Conservation (phyloP, 1,284 basidiomycete species). For the Wolfiporia cocos region DNA sequence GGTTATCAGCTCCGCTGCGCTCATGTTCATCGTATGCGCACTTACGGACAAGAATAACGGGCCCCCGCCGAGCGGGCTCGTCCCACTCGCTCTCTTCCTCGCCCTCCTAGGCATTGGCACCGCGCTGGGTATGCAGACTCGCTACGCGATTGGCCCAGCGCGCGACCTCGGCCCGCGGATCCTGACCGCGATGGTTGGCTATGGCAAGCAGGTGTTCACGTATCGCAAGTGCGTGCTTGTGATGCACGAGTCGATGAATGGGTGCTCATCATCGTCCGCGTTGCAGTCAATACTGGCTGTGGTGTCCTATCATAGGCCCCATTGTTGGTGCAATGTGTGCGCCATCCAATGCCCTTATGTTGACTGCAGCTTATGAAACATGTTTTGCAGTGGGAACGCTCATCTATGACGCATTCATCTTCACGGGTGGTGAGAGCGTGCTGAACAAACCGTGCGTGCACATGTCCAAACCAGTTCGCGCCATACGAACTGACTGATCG, state of each 20-base stretch:
- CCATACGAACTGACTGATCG: too few species aligned
- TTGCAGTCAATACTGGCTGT: conserved; percentile 66
- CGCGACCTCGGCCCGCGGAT: conserved; percentile 60
- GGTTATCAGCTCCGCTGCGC: conserved; percentile 15
- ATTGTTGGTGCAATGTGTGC: conserved; percentile 45
- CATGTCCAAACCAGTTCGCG: too few species aligned
- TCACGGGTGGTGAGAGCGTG: conserved; percentile 46
- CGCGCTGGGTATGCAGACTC: conserved; percentile 54
- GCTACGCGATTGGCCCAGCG: conserved; percentile 56
- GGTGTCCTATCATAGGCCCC: conserved; percentile 60
- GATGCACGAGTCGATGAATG: too few species aligned
- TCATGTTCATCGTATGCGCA: neutral
- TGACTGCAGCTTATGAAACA: neutral
- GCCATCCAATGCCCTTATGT: conserved; percentile 3
- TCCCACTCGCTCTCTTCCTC: conserved; percentile 51
- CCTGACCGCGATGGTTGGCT: conserved; percentile 54
- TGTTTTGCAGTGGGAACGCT: conserved; percentile 33
- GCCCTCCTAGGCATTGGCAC: conserved; percentile 47
- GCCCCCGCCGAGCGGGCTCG: conserved; percentile 41
- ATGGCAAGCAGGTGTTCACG: conserved; percentile 45
- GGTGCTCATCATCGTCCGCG: too few species aligned
- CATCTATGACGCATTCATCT: conserved; percentile 48
- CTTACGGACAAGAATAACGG: conserved; percentile 40
- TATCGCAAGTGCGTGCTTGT: conserved; percentile 31
- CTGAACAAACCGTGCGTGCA: conserved; percentile 49